Base-by-base conservation (phyloP, 2,329 filamentous ascomycete species). In the Penicillium psychrosexuale region DNA sequence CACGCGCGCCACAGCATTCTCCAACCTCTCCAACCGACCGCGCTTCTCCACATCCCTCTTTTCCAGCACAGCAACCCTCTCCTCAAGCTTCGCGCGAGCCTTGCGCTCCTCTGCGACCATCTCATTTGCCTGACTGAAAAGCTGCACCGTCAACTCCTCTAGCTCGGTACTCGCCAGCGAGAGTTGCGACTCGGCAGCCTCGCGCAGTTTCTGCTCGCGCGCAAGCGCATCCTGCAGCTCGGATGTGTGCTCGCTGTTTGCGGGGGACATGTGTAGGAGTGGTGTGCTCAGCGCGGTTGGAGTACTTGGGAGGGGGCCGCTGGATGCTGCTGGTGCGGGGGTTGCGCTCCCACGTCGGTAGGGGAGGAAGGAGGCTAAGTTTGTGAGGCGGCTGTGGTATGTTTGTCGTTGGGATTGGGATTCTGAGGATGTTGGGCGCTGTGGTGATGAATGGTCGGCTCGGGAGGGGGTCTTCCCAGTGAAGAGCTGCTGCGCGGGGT, bases 101-200 rank as follows among this genome's bases (percentile, higher is more conserved):
- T 79, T 82, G 27, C 84, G 77, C 72, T 87, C 84, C 51, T 78
- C 73, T 3, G 84, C 83, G 8, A 87, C 84, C 84, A 87, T 86
- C 69, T 86, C 84, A 56, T 86, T 86, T 31, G 84, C 84, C 65
- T 86, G 81, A 49, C 81, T 80, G 67, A 87, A 87, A 8, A 87
- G 68, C 53, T 80, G 78, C 31, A 79, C 80, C 12, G 80, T 84
- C 56, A 87, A 69, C 51, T 87, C 84, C 61, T 86, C 84, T 30
- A 87, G 76, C 68, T 87, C 84, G 1, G 71, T 75, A 57, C 79
- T 81, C 15, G 83, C 78, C 47, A 80, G 78, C 34, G 77, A 76
- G 3, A 83, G 73, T 57, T 80, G 79, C 28, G 75, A 75, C 65
- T 87, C 84, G 0, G 83, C 83, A n/a, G 80, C 79, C 50, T 78